Percentiles rank a stretch among this genome's conserved stretches.
These are phyloP conservation scores for Penicillium alfredii DNA, from an alignment of 495 filamentous ascomycete species.

Conservation along the genomic window DNA sequence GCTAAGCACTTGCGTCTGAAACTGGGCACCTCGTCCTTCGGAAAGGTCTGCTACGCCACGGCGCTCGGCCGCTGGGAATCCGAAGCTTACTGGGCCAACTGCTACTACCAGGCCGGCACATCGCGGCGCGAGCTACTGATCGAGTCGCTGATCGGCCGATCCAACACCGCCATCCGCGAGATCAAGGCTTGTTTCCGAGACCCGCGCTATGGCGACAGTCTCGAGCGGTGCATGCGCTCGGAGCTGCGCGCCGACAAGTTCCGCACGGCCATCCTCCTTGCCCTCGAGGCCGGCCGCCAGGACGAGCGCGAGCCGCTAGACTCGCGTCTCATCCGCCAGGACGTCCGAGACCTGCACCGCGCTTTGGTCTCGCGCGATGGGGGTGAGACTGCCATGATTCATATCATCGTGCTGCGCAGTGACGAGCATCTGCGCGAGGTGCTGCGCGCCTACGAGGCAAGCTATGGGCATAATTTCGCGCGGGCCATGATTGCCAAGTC, in stretches of 20 bases:
- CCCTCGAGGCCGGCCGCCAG: constrained; percentile 75
- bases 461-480: constrained; percentile 71
- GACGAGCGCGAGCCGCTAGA: constrained; percentile 62
- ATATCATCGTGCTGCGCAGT: constrained; percentile 71
- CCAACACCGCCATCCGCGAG: constrained; percentile 75
- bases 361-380: constrained; percentile 69
- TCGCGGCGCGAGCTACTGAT: constrained; percentile 83
- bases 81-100: constrained; percentile 97
- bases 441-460: constrained; percentile 62
- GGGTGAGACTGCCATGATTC: constrained; percentile 86
- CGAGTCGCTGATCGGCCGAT: constrained; percentile 83
- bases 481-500: constrained; percentile 82
- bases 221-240: constrained; percentile 80
- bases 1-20: constrained; percentile 88
- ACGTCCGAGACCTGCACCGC: constrained; percentile 64
- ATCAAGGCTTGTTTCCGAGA: constrained; percentile 94
- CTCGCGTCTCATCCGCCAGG: constrained; percentile 54
- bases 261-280: constrained; percentile 79
- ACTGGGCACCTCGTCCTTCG: constrained; percentile 66
- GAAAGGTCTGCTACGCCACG: constrained; percentile 84
- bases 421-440: constrained; percentile 80
- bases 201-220: constrained; percentile 79
- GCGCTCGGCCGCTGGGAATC: constrained; percentile 89
- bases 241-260: constrained; percentile 95
- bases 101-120: constrained; percentile 90